Percentiles rank a stretch among this genome's conserved stretches.
phyloP scores from a whole-genome alignment of 108 stramenopile genomes.

The Discostella stelligeroides region DNA sequence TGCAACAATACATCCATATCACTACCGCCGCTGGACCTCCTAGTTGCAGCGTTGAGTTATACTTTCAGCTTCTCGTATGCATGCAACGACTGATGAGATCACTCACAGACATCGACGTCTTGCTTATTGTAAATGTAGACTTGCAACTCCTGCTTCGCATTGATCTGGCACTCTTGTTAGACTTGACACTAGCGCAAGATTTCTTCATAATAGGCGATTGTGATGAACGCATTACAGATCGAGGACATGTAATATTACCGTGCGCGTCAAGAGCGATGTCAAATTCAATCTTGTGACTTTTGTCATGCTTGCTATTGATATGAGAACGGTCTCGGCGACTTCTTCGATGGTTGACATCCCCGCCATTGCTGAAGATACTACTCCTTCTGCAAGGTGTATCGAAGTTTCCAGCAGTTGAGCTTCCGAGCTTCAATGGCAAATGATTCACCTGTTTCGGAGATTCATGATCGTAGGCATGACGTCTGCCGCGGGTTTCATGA shows the following conservation, averaged over 20 bases:
- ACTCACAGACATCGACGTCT: slow-evolving; percentile 10
- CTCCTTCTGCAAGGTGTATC: background rate
- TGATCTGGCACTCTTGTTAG: slow-evolving; percentile 23
- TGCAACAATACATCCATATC: too few species aligned
- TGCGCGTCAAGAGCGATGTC: slow-evolving; percentile 34
- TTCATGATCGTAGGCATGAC: too few species aligned
- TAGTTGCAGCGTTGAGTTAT: too few species aligned
- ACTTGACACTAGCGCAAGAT: slow-evolving; percentile 30
- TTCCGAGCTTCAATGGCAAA: background rate
- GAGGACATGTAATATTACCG: slow-evolving; percentile 2
- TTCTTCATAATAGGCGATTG: slow-evolving; percentile 23
- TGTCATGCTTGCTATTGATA: slow-evolving; percentile 8
- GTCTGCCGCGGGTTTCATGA: too few species aligned
- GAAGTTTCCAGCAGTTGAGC: background rate
- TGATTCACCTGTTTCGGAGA: background rate
- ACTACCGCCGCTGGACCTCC: too few species aligned
- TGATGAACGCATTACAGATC: slow-evolving; percentile 14
- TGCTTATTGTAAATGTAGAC: slow-evolving; percentile 11
- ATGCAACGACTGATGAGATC: background rate
- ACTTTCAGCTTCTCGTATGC: background rate
- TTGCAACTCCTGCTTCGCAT: slow-evolving; percentile 30
- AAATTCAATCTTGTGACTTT: slow-evolving; percentile 34
- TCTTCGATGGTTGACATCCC: slow-evolving; percentile 10
- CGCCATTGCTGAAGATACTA: background rate
- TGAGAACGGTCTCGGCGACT: too few species aligned